Base-by-base conservation (phyloP, 192 early-diverging fungal genomes). In the Spizellomyces punctatus region DNA sequence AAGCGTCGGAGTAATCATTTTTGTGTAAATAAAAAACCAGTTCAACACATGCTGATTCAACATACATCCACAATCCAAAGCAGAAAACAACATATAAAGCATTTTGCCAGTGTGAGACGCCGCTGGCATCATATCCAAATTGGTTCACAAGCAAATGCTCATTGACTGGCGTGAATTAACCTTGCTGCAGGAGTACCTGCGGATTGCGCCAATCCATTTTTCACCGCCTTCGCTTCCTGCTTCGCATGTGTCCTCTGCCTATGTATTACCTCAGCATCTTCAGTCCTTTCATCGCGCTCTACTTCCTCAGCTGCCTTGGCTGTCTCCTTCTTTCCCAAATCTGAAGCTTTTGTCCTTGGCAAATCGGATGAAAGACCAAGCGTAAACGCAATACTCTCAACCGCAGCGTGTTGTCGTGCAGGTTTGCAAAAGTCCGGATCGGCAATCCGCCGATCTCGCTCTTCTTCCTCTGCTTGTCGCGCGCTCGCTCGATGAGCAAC, bases 341-440 rank as follows among this genome's bases (percentile, higher is more conserved):
- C 54, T 22, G 22, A 56, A n/a, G 54, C 54, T 36, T 36, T 36
- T 36, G 27, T 36, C 27, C 27, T 36, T 36, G 27, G 27, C 3
- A 36, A 36, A 36, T 36, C 27, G 27, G 27, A 36, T 0, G 27
- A 36, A 3, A 36, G 27, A 22, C 22, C 54, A 7, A 7, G 4
- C 7, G 54, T 56, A 22, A 19, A n/a, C 5, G 54, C 7, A 7
- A 22, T 56, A 7, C 22, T n/a, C 6, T 56, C 54, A 56, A n/a
- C 54, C n/a, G 54, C n/a, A 56, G 22, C n/a, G n/a, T 56, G n/a
- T 56, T 56, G n/a, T 6, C 54, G 54, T 6, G 54, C 54, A n/a
- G 22, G n/a, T n/a, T n/a, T 56, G 22, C 54, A 19, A 6, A 56
- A 19, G 54, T 56, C 22, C 7, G n/a, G n/a, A 22, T 56, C 22